These are phyloP conservation scores for Aurantiochytrium sp. DNA, from an alignment of 108 stramenopile genomes.

Conservation along the genomic window DNA sequence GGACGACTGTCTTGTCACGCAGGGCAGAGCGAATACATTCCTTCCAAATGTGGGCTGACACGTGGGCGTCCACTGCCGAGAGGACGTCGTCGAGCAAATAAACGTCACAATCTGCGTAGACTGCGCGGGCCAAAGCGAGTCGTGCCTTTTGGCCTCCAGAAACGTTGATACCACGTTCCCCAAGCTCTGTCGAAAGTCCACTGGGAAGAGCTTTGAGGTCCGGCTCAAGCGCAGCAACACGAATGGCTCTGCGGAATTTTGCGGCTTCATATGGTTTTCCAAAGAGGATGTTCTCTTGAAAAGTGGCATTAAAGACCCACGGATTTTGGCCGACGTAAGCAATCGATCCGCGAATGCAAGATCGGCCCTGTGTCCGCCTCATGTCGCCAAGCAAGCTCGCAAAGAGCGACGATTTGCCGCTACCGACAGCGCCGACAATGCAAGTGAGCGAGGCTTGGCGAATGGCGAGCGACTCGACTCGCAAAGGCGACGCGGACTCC, in stretches of 20 bases:
- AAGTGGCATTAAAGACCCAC: conserved; percentile 36
- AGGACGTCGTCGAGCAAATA: conserved; percentile 56
- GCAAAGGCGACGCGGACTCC: neutral
- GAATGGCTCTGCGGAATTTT: conserved; percentile 21
- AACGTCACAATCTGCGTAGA: conserved; percentile 38
- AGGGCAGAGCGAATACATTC: conserved; percentile 11
- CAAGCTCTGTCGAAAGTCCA: conserved; percentile 46
- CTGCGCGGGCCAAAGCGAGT: conserved; percentile 43
- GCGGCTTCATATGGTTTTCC: conserved; percentile 34
- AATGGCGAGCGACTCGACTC: conserved; percentile 46
- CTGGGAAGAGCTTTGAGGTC: conserved; percentile 24
- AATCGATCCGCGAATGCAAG: conserved; percentile 14
- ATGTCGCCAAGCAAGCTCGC: conserved; percentile 54
- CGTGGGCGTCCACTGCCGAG: conserved; percentile 52
- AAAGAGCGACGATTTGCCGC: conserved; percentile 67
- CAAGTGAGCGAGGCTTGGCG: conserved; percentile 68
- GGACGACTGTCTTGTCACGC: conserved; percentile 18
- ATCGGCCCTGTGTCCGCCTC: conserved; percentile 20
- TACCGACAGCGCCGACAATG: conserved; percentile 78
- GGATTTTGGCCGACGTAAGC: conserved; percentile 50
- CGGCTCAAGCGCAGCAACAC: conserved; percentile 20
- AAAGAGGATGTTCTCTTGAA: conserved; percentile 44
- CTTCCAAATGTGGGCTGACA: conserved; percentile 29
- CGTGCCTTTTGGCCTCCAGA: conserved; percentile 61
- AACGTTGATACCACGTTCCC: conserved; percentile 52